A percentile compares a stretch with the other conserved stretches of the same genome.
Evolutionary conservation across 768 basidiomycete species (phyloP).

Genomic region (Phylloporus rhodoxanthus): DNA sequence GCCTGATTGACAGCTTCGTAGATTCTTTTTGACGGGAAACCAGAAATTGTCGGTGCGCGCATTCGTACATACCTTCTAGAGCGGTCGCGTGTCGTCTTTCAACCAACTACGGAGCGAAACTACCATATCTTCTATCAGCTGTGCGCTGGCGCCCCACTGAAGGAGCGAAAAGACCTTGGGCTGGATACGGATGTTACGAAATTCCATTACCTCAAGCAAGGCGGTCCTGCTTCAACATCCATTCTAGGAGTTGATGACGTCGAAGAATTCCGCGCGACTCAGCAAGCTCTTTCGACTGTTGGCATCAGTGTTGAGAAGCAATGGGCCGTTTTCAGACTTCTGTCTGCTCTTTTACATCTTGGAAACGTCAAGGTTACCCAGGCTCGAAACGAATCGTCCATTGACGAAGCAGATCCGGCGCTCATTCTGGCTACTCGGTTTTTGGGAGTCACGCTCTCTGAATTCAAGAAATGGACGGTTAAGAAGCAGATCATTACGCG

Average conservation of each 20-base stretch:
- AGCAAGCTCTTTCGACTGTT: constrained; percentile 92
- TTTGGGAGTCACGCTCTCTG: constrained; percentile 80
- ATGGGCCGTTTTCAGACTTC: constrained; percentile 93
- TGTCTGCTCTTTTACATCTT: constrained; percentile 92
- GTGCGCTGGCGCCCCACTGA: constrained; percentile 91
- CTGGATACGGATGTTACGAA: constrained; percentile 79
- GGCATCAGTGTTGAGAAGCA: constrained; percentile 97
- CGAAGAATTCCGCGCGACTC: constrained; percentile 90
- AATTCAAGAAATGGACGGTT: constrained; percentile 98
- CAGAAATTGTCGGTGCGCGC: constrained; percentile 97
- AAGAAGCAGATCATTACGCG: constrained; percentile 97
- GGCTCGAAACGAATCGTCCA: constrained; percentile 70
- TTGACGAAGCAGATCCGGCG: constrained; percentile 79
- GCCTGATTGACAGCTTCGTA: constrained; percentile 28
- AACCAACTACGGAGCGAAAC: constrained; percentile 94
- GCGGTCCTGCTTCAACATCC: constrained; percentile 79
- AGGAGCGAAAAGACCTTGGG: constrained; percentile 92
- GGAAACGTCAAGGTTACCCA: constrained; percentile 92
- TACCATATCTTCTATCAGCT: constrained; percentile 99
- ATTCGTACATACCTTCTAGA: constrained; percentile 98
- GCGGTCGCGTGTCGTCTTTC: constrained; percentile 95
- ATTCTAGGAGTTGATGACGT: constrained; percentile 93
- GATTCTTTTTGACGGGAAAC: constrained; percentile 94
- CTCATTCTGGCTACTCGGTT: constrained; percentile 81
- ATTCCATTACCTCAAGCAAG: constrained; percentile 91